Percentiles rank a stretch among this genome's conserved stretches.
phyloP scores from a whole-genome alignment of 2,329 filamentous ascomycete species.

The Dactylellina parvicollis region DNA sequence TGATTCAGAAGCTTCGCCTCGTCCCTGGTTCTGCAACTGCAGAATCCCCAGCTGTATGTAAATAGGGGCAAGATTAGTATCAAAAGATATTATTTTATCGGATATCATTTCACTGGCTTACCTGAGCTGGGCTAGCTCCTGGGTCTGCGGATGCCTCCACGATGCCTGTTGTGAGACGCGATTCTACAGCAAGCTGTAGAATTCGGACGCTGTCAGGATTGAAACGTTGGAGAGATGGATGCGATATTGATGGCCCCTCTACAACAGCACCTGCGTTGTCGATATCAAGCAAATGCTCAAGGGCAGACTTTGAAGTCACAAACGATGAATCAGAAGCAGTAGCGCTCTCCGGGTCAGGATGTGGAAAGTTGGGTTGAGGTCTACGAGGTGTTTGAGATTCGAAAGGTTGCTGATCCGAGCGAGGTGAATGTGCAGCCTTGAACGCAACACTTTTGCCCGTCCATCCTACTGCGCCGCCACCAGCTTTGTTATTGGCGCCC shows the following conservation, averaged over 20 bases:
- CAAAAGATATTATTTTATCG: constrained; percentile 10
- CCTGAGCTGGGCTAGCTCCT: constrained; percentile 31
- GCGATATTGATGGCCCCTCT: constrained; percentile 8
- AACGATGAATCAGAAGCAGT: constrained; percentile 21
- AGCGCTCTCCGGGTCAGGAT: constrained; percentile 28
- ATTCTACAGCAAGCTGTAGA: constrained; percentile 54
- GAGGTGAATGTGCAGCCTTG: constrained; percentile 21
- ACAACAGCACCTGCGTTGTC: background rate
- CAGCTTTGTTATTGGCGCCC: background rate
- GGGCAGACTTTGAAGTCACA: constrained; percentile 27
- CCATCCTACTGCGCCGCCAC: background rate
- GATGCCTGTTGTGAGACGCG: constrained; percentile 34
- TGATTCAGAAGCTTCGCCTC: constrained; percentile 22
- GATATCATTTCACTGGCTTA: constrained; percentile 9
- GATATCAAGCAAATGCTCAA: constrained; percentile 8
- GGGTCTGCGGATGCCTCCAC: constrained; percentile 27
- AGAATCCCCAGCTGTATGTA: constrained; percentile 26
- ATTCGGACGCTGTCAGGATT: constrained; percentile 38
- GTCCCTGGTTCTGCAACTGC: constrained; percentile 21
- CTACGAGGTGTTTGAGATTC: constrained; percentile 33
- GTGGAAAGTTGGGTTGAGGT: constrained; percentile 34
- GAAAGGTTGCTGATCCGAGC: constrained; percentile 28
- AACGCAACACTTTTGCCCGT: constrained; percentile 45
- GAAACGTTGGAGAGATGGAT: constrained; percentile 14
- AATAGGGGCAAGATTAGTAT: constrained; percentile 2